Evolutionary conservation across 1,284 basidiomycete genomes (phyloP), one percentile per base, ranked within the genome.

Genomic region (Gastroboletus turbinatus): DNA sequence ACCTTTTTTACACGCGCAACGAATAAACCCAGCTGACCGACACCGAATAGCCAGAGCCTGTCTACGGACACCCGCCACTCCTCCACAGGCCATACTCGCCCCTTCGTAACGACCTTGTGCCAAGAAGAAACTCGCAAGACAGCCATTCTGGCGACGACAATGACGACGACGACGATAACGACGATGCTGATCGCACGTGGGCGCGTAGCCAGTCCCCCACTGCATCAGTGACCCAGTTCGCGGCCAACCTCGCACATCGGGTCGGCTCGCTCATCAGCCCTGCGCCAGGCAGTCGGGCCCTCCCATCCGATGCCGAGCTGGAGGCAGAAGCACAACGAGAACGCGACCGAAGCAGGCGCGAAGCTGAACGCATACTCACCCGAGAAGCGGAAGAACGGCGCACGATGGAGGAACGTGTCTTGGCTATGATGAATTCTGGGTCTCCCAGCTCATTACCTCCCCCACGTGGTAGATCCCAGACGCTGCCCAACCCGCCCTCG

Each of bases 301-400:
- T 87, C 57, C 86, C 81, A 3, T 83, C 84, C 3, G 88, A 90
- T 66, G 87, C 85, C 0, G 87, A 92, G 65, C 71, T 92, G 11
- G 89, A 91, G 69, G 88, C 87, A 5, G 86, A 91, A 58, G 88
- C 88, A 11, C 82, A 86, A 57, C 75, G 82, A 33, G 88, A 91
- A 68, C 81, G 89, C 43, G 90, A 91, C 63, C 73, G 77, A 46
- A 88, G 85, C 60, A 75, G 90, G 52, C 75, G 83, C 32, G 88
- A 91, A 69, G 90, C 90, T 1, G 90, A 92, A 67, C 77, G 76
- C 2, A 92, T 92, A 61, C 71, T 92, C 30, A 85, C 77, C 1
- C 76, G 73, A 53, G 90, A 92, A 68, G 87, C 87, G 0, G 80
- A 84, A 52, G 83, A 89, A 57, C 75, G 87, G 33, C 80, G 80